These are phyloP conservation scores for Elasticomyces elasticus DNA, from an alignment of 495 filamentous ascomycete species.

Conservation along the genomic window DNA sequence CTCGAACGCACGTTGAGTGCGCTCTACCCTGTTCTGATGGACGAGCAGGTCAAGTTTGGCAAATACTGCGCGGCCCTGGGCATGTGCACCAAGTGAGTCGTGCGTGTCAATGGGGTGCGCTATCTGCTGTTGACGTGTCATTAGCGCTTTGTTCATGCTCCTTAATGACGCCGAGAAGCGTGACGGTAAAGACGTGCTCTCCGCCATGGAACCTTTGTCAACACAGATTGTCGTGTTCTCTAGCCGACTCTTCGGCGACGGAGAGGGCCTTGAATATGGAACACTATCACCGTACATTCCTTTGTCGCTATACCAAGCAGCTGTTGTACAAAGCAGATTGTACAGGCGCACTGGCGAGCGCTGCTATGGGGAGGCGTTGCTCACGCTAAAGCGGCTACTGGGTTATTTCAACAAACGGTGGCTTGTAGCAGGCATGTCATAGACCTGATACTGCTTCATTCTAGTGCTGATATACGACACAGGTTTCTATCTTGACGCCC, in stretches of 20 bases:
- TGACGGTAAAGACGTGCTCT: neutral
- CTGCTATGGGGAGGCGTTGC: neutral
- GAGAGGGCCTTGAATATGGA: neutral
- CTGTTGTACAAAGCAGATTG: neutral
- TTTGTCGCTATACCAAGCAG: neutral
- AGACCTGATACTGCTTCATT: too few species aligned
- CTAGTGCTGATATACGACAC: too few species aligned
- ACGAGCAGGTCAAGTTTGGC: neutral
- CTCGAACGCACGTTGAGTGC: neutral
- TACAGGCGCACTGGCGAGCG: neutral
- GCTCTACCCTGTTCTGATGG: neutral
- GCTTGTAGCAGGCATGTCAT: neutral
- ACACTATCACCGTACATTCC: neutral
- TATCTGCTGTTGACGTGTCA: too few species aligned
- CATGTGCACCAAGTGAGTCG: neutral
- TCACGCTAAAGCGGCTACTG: neutral
- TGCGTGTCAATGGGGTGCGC: neutral
- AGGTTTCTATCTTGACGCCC: too few species aligned
- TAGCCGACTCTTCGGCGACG: neutral
- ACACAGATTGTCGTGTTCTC: neutral
- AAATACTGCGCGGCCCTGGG: neutral
- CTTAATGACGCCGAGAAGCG: neutral
- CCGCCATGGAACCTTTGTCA: neutral
- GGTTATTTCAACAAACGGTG: neutral
- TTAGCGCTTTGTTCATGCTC: too few species aligned